Conservation (phyloP, 2,329 filamentous ascomycete species). For the Fusarium goolgardi region DNA sequence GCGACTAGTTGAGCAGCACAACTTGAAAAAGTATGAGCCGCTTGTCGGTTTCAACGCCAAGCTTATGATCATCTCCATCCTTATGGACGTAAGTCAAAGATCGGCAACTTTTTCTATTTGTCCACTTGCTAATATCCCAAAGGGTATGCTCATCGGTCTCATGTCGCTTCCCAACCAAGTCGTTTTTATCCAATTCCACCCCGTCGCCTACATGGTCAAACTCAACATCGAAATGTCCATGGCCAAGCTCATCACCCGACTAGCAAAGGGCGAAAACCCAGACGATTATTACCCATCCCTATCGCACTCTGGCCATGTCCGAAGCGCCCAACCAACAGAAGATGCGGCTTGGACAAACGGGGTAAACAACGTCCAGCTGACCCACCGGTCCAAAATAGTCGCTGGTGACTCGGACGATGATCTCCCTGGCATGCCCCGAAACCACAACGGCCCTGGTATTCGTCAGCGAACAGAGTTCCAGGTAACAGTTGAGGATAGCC, state of each 20-base stretch:
- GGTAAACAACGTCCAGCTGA: constrained; percentile 28
- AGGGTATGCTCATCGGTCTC: constrained; percentile 48
- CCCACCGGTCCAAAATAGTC: constrained; percentile 37
- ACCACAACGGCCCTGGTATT: constrained; percentile 28
- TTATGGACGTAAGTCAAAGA: constrained; percentile 57
- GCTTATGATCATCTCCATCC: constrained; percentile 61
- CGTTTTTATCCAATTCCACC: constrained; percentile 62
- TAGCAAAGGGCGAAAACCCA: constrained; percentile 41
- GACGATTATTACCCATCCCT: constrained; percentile 40
- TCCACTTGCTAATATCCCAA: accelerated
- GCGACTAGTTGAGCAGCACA: constrained; percentile 59
- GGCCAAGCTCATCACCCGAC: constrained; percentile 61
- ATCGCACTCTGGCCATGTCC: constrained; percentile 35
- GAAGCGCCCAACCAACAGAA: constrained; percentile 11
- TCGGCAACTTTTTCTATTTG: accelerated
- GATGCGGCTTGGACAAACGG: constrained; percentile 31
- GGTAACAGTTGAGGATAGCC: constrained; percentile 35
- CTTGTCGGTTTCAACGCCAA: constrained; percentile 62
- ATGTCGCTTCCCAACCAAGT: constrained; percentile 51
- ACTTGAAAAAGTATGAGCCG: constrained; percentile 62
- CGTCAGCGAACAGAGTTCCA: constrained; percentile 41
- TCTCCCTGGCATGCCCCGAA: neutral
- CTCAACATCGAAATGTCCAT: constrained; percentile 67
- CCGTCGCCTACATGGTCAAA: constrained; percentile 63
- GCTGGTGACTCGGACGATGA: constrained; percentile 41